Percentiles rank a stretch among this genome's conserved stretches.
Evolutionary conservation across 2,329 filamentous ascomycete genomes (phyloP).

Genomic region (Calycina marina): DNA sequence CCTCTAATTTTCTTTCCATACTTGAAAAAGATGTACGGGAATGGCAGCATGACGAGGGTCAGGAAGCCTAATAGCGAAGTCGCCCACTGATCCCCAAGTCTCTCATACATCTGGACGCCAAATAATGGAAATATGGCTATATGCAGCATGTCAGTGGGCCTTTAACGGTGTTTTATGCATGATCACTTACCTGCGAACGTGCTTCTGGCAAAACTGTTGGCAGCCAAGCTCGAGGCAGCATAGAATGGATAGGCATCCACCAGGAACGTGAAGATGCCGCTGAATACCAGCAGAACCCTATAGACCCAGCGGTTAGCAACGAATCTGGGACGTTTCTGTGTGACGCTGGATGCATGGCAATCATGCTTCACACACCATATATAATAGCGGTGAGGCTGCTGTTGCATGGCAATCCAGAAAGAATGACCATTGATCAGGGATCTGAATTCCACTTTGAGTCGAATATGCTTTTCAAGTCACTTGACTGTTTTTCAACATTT

Average conservation of each 20-base stretch:
- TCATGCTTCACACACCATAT: too few species aligned
- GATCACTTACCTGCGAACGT: conserved; percentile 42
- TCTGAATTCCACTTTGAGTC: too few species aligned
- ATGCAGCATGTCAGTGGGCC: background rate
- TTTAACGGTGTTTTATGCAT: too few species aligned
- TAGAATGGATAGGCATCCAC: conserved; percentile 66
- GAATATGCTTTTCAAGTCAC: conserved; percentile 11
- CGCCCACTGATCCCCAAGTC: conserved; percentile 57
- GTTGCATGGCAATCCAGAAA: too few species aligned
- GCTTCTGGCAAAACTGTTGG: conserved; percentile 68
- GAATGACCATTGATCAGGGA: too few species aligned
- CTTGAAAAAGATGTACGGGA: conserved; percentile 48
- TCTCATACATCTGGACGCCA: conserved; percentile 56
- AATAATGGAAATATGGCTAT: conserved; percentile 63
- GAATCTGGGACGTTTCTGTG: too few species aligned
- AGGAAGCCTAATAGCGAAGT: conserved; percentile 46
- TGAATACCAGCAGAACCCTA: conserved; percentile 65
- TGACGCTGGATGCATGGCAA: background rate
- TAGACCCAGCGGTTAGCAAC: conserved; percentile 17
- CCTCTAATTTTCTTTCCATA: conserved; percentile 42
- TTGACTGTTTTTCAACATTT: too few species aligned
- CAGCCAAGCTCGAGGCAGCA: conserved; percentile 65
- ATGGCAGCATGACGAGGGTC: conserved; percentile 46
- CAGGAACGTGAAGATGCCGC: conserved; percentile 71
- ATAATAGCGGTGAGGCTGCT: too few species aligned